Evolutionary conservation across 2,329 filamentous ascomycete genomes (phyloP).

Genomic region (Didymella exigua): DNA sequence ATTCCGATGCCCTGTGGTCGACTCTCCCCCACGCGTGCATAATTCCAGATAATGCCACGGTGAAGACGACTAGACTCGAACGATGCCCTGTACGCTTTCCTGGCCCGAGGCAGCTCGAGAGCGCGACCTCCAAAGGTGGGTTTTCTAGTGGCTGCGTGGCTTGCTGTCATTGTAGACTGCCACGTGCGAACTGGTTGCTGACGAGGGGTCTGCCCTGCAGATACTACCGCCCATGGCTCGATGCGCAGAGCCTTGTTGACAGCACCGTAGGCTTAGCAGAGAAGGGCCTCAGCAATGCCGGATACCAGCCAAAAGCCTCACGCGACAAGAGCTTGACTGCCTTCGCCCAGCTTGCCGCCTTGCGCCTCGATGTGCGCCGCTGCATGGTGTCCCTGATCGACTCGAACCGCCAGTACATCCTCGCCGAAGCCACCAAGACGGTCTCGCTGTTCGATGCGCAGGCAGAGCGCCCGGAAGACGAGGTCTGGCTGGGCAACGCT

Average conservation of each 20-base stretch:
- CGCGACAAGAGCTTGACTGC: constrained; percentile 42
- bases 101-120: constrained; percentile 34
- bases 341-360: constrained; percentile 45
- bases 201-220: constrained; percentile 17
- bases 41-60: constrained; percentile 16
- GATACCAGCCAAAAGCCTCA: constrained; percentile 28
- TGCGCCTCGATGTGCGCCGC: constrained; percentile 42
- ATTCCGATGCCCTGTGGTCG: background rate
- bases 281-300: constrained; percentile 35
- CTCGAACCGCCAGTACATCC: constrained; percentile 45
- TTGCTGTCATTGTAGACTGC: background rate
- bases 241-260: constrained; percentile 42
- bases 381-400: constrained; percentile 48
- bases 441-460: constrained; percentile 40
- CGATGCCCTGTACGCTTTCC: constrained; percentile 23
- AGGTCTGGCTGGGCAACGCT: constrained; percentile 41
- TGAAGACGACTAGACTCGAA: constrained; percentile 10
- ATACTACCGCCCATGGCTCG: constrained; percentile 46
- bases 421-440: constrained; percentile 48
- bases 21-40: background rate
- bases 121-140: constrained; percentile 39
- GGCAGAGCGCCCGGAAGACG: constrained; percentile 28
- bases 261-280: constrained; percentile 28
- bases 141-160: background rate
- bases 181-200: background rate